Evolutionary conservation across 176 grass and related monocot species (phyloP).

Genomic region (Coix lacrymajobi): DNA sequence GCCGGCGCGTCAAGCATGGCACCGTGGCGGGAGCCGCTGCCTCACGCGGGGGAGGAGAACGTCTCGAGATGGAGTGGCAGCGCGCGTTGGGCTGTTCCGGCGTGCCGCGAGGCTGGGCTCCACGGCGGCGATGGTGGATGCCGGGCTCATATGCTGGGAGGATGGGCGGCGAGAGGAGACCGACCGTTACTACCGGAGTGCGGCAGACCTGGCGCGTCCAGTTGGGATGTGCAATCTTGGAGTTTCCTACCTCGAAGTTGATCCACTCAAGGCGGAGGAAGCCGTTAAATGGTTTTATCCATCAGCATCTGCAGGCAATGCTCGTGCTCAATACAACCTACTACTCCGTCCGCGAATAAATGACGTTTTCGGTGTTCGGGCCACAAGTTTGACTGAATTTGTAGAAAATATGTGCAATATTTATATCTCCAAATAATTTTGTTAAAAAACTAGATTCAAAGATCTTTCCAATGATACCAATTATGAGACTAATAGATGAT

Average conservation of each 20-base stretch:
- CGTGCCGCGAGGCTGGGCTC: constrained; percentile 53
- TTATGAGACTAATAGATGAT: no score
- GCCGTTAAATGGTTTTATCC: constrained; percentile 67
- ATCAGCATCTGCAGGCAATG: constrained; percentile 52
- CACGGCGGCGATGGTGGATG: constrained; percentile 67
- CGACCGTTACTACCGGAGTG: constrained; percentile 40
- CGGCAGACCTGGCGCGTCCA: constrained; percentile 50
- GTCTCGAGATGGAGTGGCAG: neutral
- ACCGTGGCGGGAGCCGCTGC: neutral
- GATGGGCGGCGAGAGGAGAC: constrained; percentile 43
- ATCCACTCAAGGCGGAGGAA: constrained; percentile 44
- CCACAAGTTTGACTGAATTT: no score
- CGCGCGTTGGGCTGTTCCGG: constrained; percentile 49
- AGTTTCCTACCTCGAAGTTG: constrained; percentile 66
- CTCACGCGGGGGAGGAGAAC: neutral
- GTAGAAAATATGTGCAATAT: no score
- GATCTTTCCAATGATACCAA: no score
- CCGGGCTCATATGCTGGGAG: constrained; percentile 68
- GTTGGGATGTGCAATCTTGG: constrained; percentile 70
- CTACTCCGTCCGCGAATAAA: no score
- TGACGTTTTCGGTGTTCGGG: no score
- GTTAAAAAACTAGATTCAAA: no score
- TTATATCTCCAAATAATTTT: no score
- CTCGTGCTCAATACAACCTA: constrained; percentile 71
- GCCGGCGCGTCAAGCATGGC: constrained; percentile 49